Evolutionary conservation across 2,329 filamentous ascomycete genomes (phyloP).

Genomic region (Cytospora mali): DNA sequence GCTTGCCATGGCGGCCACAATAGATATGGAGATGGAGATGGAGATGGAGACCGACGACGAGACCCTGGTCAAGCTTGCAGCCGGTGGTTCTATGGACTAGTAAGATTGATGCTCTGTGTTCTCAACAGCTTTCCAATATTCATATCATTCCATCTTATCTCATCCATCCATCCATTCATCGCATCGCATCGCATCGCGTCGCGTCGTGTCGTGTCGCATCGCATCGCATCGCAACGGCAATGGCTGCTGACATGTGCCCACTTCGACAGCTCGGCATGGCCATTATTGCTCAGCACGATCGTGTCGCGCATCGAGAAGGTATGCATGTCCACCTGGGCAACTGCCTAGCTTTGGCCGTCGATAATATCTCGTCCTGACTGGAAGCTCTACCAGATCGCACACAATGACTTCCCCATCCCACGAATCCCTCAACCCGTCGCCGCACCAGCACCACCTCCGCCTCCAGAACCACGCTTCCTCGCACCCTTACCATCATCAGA

Average conservation of each 20-base stretch:
- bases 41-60: conserved; percentile 57
- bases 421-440: conserved; percentile 50
- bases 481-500: conserved; percentile 50
- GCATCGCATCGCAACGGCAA: not conserved
- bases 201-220: not conserved
- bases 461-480: conserved; percentile 46
- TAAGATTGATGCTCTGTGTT: conserved; percentile 43
- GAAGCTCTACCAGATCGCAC: conserved; percentile 63
- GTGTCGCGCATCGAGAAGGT: conserved; percentile 69
- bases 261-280: conserved; percentile 66
- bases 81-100: conserved; percentile 58
- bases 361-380: too few relatives aligned
- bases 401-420: conserved; percentile 75
- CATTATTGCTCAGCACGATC: conserved; percentile 64
- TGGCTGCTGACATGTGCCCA: conserved; percentile 36
- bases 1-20: conserved; percentile 38
- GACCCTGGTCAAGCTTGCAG: conserved; percentile 51
- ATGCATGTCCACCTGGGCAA: too few relatives aligned
- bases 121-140: not conserved
- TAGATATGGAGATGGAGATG: conserved; percentile 58
- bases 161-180: not conserved
- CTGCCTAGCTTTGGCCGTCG: conserved; percentile 1
- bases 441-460: conserved; percentile 43
- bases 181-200: not conserved
- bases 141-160: not conserved